These are phyloP conservation scores for Backusella australiensis DNA, from an alignment of 192 early-diverging fungal genomes.

Conservation along the genomic window DNA sequence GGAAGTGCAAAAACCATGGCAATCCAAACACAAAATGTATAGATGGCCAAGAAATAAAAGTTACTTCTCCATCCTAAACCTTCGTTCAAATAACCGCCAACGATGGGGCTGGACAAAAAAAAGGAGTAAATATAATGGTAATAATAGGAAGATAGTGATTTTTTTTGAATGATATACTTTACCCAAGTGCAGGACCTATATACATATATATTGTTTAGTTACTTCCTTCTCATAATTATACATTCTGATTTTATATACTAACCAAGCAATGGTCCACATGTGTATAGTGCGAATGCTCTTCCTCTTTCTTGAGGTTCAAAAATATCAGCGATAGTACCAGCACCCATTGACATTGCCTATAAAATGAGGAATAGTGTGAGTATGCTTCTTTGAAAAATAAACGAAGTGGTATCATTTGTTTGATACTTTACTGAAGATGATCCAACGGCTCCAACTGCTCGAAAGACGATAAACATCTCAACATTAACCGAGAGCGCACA, in stretches of 20 bases:
- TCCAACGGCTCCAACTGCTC: constrained; percentile 28
- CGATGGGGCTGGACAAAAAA: constrained; percentile 20
- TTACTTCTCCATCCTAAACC: constrained; percentile 37
- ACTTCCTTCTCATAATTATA: no score
- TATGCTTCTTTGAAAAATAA: neutral
- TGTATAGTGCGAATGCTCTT: constrained; percentile 31
- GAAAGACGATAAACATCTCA: constrained; percentile 25
- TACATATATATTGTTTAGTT: no score
- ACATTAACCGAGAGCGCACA: constrained; percentile 30
- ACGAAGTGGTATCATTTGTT: neutral
- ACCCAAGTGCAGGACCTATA: constrained; percentile 35
- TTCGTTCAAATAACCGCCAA: constrained; percentile 37
- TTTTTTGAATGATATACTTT: neutral
- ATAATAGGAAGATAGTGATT: neutral
- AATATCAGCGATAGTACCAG: constrained; percentile 37
- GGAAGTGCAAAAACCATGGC: constrained; percentile 33
- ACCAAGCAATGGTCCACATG: constrained; percentile 16
- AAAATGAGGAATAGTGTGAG: neutral
- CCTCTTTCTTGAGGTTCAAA: constrained; percentile 33
- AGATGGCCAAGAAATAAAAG: constrained; percentile 34
- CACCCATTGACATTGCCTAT: constrained; percentile 35
- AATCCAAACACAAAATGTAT: constrained; percentile 12
- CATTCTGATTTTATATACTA: no score
- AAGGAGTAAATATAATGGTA: neutral
- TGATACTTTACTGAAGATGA: constrained; percentile 19